These are phyloP conservation scores for Penicillium fimorum DNA, from an alignment of 495 filamentous ascomycete species.

Conservation along the genomic window DNA sequence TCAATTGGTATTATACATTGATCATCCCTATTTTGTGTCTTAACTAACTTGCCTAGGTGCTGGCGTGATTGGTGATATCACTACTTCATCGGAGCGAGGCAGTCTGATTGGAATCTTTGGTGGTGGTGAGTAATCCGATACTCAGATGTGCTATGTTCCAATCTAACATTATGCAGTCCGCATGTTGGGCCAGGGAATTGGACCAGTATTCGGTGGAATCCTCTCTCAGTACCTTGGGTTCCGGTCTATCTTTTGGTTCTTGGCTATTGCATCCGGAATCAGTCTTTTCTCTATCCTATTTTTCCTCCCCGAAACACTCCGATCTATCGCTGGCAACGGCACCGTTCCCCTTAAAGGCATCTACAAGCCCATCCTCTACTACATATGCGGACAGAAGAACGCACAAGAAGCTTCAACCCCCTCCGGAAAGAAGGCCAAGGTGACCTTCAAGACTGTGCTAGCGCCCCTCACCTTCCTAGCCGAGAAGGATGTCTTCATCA, in stretches of 20 bases:
- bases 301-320: conserved; percentile 67
- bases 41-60: conserved; percentile 24
- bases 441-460: conserved; percentile 36
- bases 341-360: conserved; percentile 37
- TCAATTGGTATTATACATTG: conserved; percentile 34
- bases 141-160: background rate
- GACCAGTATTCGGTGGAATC: conserved; percentile 65
- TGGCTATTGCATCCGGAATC: conserved; percentile 55
- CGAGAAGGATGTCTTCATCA: conserved; percentile 47
- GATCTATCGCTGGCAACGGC: conserved; percentile 72
- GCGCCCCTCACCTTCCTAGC: conserved; percentile 39
- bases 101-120: conserved; percentile 42
- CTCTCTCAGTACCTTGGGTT: conserved; percentile 65
- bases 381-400: conserved; percentile 32
- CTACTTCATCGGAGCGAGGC: conserved; percentile 37
- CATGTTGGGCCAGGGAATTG: conserved; percentile 54
- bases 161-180: conserved; percentile 25
- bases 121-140: conserved; percentile 27
- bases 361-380: conserved; percentile 41
- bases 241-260: conserved; percentile 72
- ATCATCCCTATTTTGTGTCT: background rate
- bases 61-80: conserved; percentile 43
- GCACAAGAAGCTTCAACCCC: conserved; percentile 20
- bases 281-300: conserved; percentile 52
- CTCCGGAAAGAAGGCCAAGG: conserved; percentile 25